phyloP scores from a whole-genome alignment of 2,329 filamentous ascomycete species.

The Phialophora macrospora region DNA sequence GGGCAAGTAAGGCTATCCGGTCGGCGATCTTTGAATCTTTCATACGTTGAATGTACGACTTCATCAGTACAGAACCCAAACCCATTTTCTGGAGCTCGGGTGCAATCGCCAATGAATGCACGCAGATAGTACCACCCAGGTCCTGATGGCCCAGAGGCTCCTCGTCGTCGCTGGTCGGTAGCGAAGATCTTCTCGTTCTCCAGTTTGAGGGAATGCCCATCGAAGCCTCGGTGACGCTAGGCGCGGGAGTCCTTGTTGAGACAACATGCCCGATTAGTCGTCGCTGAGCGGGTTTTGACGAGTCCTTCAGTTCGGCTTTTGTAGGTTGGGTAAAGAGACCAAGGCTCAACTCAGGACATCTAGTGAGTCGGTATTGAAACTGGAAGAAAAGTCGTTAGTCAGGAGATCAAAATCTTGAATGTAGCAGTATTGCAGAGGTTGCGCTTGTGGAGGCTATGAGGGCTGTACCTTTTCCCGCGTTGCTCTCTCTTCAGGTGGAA shows the following conservation, averaged over 20 bases:
- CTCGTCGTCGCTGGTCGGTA: slow-evolving; percentile 43
- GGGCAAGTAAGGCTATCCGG: slow-evolving; percentile 75
- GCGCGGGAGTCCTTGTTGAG: slow-evolving; percentile 69
- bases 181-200: slow-evolving; percentile 53
- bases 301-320: slow-evolving; percentile 60
- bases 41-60: slow-evolving; percentile 77
- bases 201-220: slow-evolving; percentile 77
- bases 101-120: slow-evolving; percentile 82
- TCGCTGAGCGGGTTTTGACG: slow-evolving; percentile 57
- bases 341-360: slow-evolving; percentile 75
- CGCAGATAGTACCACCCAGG: slow-evolving; percentile 72
- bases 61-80: slow-evolving; percentile 74
- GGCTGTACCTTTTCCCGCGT: slow-evolving; percentile 64
- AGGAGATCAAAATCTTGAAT: neutral
- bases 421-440: neutral
- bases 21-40: slow-evolving; percentile 71
- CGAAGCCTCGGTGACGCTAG: slow-evolving; percentile 71
- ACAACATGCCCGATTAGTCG: slow-evolving; percentile 75
- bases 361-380: slow-evolving; percentile 76
- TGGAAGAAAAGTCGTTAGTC: slow-evolving; percentile 44
- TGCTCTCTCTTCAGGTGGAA: slow-evolving; percentile 63
- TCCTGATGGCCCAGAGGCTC: slow-evolving; percentile 71
- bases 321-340: slow-evolving; percentile 73
- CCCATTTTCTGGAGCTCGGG: slow-evolving; percentile 75
- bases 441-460: slow-evolving; percentile 35